phyloP scores from a whole-genome alignment of 2,329 filamentous ascomycete species.

The Lecanicillium sp. region DNA sequence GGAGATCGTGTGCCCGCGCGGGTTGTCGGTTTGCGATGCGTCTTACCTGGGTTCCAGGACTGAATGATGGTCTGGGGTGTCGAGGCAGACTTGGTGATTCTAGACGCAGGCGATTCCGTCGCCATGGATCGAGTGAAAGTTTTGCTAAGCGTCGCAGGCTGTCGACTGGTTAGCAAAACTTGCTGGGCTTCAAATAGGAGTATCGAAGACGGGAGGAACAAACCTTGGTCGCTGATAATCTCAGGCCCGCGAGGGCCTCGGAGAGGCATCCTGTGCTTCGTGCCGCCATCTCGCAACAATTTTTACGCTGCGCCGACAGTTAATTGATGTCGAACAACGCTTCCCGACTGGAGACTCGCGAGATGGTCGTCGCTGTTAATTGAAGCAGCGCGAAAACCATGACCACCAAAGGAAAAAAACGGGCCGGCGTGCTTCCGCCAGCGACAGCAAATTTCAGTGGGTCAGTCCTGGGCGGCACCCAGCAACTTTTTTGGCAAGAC shows the following conservation, averaged over 20 bases:
- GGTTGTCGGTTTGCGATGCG: constrained; percentile 11
- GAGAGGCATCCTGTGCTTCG: constrained; percentile 44
- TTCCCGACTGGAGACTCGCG: not conserved
- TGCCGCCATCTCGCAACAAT: constrained; percentile 33
- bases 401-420: constrained; percentile 20
- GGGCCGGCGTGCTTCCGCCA: constrained; percentile 24
- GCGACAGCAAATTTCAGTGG: constrained; percentile 24
- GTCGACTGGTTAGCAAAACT: constrained; percentile 21
- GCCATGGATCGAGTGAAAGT: constrained; percentile 51
- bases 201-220: constrained; percentile 1
- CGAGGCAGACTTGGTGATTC: constrained; percentile 29
- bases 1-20: not conserved
- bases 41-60: constrained; percentile 41
- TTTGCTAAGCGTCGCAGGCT: constrained; percentile 31
- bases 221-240: constrained; percentile 37
- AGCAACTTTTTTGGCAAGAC: constrained; percentile 24
- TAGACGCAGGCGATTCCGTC: constrained; percentile 40
- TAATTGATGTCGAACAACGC: not conserved
- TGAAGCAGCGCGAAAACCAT: constrained; percentile 21
- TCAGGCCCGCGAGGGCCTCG: constrained; percentile 47
- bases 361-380: constrained; percentile 4
- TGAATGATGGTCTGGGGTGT: constrained; percentile 31
- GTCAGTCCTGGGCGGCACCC: constrained; percentile 16
- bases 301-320: not conserved
- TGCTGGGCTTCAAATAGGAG: constrained; percentile 22